These are phyloP conservation scores for Zygosaccharomyces bisporus DNA, from an alignment of 805 yeast genomes.

Conservation along the genomic window DNA sequence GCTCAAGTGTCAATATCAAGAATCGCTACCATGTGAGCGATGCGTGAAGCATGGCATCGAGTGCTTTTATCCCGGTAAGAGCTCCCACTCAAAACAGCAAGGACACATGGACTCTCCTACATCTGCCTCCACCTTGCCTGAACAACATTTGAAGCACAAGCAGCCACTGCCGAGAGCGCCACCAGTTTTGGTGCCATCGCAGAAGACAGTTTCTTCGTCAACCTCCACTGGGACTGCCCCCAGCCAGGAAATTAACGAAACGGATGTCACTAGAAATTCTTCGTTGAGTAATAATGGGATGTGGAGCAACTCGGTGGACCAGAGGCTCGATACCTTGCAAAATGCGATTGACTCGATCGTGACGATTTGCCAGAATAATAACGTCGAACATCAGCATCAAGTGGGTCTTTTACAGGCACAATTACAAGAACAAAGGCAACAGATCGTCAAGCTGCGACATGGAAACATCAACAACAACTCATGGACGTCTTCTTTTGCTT, in stretches of 20 bases:
- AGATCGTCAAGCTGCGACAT: neutral
- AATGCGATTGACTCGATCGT: conserved; percentile 40
- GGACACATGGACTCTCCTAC: neutral
- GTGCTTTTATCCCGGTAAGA: conserved; percentile 48
- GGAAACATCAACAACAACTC: neutral
- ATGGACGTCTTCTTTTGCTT: neutral
- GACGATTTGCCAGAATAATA: conserved; percentile 32
- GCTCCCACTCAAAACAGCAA: neutral
- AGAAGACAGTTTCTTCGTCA: neutral
- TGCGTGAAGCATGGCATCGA: conserved; percentile 50
- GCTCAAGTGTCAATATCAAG: conserved; percentile 54
- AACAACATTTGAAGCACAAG: neutral
- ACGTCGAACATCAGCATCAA: conserved; percentile 20
- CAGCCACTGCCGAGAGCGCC: neutral
- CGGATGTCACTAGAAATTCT: neutral
- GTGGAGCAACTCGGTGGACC: conserved; percentile 30
- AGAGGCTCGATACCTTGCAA: conserved; percentile 40
- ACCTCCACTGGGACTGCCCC: conserved; percentile 39
- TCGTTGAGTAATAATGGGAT: neutral
- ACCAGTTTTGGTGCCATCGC: neutral
- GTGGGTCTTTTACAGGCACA: conserved; percentile 16
- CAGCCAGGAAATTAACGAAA: neutral
- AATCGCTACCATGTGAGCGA: conserved; percentile 51
- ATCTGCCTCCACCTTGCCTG: neutral
- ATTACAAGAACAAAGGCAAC: conserved; percentile 9